Conservation (phyloP, 345 rosid genomes). For the Eucalyptus grandis region DNA sequence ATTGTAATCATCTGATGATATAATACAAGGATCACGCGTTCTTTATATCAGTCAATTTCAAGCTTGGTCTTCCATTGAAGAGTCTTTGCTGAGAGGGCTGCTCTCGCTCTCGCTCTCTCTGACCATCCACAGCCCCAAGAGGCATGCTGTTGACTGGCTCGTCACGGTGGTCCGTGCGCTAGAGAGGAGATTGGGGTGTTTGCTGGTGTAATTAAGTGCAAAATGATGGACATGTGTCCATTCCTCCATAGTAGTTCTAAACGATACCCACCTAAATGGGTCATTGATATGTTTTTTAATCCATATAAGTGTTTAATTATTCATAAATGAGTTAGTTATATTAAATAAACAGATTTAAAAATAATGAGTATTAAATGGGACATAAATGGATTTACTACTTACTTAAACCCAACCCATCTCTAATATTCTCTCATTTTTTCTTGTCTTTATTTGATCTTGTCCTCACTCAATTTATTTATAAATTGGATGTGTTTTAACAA, state of each 20-base stretch:
- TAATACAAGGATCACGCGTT: not conserved
- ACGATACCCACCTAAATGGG: rapidly evolving
- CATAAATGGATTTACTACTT: rapidly evolving
- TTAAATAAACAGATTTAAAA: not conserved
- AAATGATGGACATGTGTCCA: not conserved
- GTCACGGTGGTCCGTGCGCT: not conserved
- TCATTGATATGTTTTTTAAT: not conserved
- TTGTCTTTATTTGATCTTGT: no score
- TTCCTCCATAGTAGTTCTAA: not conserved
- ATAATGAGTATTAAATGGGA: not conserved
- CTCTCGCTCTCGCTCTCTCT: not conserved
- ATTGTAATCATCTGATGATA: not conserved
- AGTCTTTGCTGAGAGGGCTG: not conserved
- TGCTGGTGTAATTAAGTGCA: not conserved
- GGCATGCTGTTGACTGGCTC: not conserved
- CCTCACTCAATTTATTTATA: not conserved
- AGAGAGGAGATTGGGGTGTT: not conserved
- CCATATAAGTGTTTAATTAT: not conserved
- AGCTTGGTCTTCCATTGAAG: not conserved
- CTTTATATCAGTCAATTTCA: not conserved
- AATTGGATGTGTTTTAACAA: not conserved
- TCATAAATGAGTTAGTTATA: not conserved
- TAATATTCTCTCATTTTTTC: not conserved
- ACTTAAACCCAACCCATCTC: not conserved
- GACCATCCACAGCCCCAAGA: not conserved